Conservation (phyloP, 805 yeast species). For the Nakazawaea populi region DNA sequence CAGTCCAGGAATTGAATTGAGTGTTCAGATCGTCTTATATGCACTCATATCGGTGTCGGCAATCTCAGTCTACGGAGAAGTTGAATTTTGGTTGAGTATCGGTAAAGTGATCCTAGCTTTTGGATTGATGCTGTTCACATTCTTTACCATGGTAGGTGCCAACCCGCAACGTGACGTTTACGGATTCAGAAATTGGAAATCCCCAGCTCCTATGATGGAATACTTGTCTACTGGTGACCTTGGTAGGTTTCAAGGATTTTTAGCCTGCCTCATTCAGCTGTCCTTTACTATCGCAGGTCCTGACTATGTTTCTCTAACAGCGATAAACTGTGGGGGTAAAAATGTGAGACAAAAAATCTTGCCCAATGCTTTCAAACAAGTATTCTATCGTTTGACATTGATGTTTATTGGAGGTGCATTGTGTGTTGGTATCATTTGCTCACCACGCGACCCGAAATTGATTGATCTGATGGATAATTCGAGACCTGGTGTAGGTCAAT, state of each 20-base stretch:
- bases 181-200: constrained; percentile 28
- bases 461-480: constrained; percentile 51
- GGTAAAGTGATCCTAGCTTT: constrained; percentile 38
- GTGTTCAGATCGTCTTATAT: constrained; percentile 34
- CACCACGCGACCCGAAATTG: constrained; percentile 60
- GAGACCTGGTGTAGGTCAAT: constrained; percentile 72
- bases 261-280: constrained; percentile 65
- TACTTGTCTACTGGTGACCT: constrained; percentile 47
- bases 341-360: constrained; percentile 46
- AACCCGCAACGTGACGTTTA: constrained; percentile 37
- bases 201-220: constrained; percentile 32
- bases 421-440: constrained; percentile 72
- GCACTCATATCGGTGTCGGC: constrained; percentile 37
- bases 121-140: constrained; percentile 38
- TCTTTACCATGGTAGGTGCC: constrained; percentile 49
- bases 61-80: constrained; percentile 40
- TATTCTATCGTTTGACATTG: constrained; percentile 59
- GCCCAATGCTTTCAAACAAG: constrained; percentile 76
- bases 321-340: constrained; percentile 75
- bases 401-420: constrained; percentile 71
- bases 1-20: constrained; percentile 39
- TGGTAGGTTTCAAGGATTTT: constrained; percentile 69
- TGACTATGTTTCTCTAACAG: constrained; percentile 79
- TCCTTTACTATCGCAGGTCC: constrained; percentile 82
- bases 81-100: constrained; percentile 41